These are phyloP conservation scores for Gaultheria prostrata DNA, from an alignment of 148 eudicot genomes.

Conservation along the genomic window DNA sequence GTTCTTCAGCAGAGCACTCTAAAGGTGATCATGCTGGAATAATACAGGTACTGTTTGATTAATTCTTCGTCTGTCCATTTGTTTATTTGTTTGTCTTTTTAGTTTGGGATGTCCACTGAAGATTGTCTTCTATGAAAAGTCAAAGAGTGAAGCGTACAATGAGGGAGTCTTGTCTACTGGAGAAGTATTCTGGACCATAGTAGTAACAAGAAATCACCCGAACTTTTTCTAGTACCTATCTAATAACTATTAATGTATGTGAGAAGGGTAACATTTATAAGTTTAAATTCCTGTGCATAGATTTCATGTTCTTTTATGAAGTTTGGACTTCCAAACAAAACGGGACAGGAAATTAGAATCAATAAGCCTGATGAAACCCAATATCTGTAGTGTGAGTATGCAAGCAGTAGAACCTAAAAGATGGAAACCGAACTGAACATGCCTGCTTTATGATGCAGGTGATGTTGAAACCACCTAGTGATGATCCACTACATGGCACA, in stretches of 20 bases:
- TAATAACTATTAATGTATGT: background rate
- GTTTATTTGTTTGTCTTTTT: background rate
- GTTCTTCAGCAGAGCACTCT: conserved; percentile 61
- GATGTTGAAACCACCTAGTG: conserved; percentile 89
- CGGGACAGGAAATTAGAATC: background rate
- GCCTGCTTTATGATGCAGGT: conserved; percentile 47
- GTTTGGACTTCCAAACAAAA: background rate
- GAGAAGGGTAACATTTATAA: background rate
- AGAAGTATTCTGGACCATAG: background rate
- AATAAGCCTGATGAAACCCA: background rate
- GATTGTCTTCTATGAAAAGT: background rate
- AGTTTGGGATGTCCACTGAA: background rate
- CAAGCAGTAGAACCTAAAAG: background rate
- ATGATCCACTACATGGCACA: conserved; percentile 58
- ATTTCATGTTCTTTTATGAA: background rate
- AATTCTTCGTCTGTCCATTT: background rate
- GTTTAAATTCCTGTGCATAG: background rate
- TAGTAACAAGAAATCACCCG: background rate
- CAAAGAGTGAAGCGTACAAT: background rate
- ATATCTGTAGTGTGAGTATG: background rate
- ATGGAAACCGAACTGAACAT: background rate
- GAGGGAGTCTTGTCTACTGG: background rate
- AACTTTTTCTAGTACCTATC: background rate
- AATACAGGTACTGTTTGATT: conserved; percentile 58
- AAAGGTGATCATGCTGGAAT: conserved; percentile 93